These are phyloP conservation scores for Coix lacrymajobi DNA, from an alignment of 176 grass and related monocot species.

Conservation along the genomic window DNA sequence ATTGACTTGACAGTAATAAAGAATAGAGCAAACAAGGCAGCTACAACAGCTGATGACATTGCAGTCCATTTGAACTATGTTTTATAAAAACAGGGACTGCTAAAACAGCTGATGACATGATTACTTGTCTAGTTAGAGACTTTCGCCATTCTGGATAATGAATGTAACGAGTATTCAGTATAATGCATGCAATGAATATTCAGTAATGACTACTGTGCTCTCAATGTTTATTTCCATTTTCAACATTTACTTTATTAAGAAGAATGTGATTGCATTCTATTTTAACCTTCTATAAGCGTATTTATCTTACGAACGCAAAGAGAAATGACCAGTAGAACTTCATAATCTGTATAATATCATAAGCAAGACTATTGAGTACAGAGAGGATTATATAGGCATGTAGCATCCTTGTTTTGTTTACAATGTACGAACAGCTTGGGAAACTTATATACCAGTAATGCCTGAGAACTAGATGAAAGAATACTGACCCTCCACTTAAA, in stretches of 20 bases:
- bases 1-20: not conserved
- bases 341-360: not conserved
- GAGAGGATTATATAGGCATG: not conserved
- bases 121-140: not conserved
- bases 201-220: not conserved
- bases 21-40: not conserved
- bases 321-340: not conserved
- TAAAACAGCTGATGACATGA: not conserved
- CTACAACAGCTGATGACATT: no score
- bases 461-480: not conserved
- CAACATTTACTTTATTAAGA: not conserved
- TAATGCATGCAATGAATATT: not conserved
- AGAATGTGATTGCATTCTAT: not conserved
- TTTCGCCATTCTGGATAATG: not conserved
- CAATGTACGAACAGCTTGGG: not conserved
- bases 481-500: slow-evolving; percentile 75
- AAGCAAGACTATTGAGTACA: not conserved
- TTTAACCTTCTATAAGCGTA: not conserved
- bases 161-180: not conserved
- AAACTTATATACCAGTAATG: not conserved
- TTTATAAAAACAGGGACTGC: not conserved
- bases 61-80: not conserved
- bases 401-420: not conserved
- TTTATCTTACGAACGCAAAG: not conserved
- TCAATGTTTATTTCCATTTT: not conserved